Evolutionary conservation across 2,329 filamentous ascomycete species (phyloP).

Genomic region (Myotisia sp.): DNA sequence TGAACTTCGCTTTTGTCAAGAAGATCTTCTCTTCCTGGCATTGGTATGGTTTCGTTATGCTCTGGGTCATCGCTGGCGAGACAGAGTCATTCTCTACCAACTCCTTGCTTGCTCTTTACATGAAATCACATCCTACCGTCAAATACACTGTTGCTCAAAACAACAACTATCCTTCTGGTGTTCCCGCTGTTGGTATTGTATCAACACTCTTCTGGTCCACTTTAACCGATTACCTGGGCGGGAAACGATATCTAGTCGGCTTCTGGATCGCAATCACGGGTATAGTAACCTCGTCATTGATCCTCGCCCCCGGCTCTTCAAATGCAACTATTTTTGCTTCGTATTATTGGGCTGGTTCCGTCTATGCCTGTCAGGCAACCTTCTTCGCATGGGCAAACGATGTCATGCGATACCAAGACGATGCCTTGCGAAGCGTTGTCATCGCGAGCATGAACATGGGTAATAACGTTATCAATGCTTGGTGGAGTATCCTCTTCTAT

Average conservation of each 20-base stretch:
- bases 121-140: conserved; percentile 34
- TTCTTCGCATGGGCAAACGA: conserved; percentile 69
- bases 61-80: conserved; percentile 50
- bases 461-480: conserved; percentile 54
- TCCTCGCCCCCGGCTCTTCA: conserved; percentile 40
- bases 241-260: conserved; percentile 50
- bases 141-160: conserved; percentile 36
- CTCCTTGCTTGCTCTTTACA: conserved; percentile 39
- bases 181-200: conserved; percentile 39
- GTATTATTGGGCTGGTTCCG: conserved; percentile 56
- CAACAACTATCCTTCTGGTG: conserved; percentile 42
- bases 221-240: conserved; percentile 49
- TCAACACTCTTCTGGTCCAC: conserved; percentile 55
- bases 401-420: conserved; percentile 49
- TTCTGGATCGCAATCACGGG: conserved; percentile 55
- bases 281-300: conserved; percentile 47
- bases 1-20: conserved; percentile 17
- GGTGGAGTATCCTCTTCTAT: conserved; percentile 62
- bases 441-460: conserved; percentile 59
- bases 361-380: conserved; percentile 59
- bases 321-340: conserved; percentile 47
- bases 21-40: conserved; percentile 24
- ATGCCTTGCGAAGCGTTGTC: conserved; percentile 49
- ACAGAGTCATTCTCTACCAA: conserved; percentile 58
- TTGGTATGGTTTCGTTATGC: conserved; percentile 25